Conservation (phyloP, 2,329 filamentous ascomycete genomes). For the Pestalotiopsis sp. region DNA sequence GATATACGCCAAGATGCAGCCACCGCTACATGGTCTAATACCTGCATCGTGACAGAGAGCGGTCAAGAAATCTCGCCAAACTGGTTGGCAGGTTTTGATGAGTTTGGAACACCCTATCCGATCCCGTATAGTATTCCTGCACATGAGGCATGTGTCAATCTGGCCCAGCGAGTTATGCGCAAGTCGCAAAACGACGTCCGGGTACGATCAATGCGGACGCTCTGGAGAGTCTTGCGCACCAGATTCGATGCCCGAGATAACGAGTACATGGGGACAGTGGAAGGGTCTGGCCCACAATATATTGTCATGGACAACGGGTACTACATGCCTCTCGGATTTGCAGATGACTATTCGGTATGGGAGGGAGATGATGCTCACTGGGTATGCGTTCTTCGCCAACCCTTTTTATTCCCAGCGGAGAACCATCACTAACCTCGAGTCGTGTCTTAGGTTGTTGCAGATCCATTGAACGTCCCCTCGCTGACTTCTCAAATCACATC, state of each 20-base stretch:
- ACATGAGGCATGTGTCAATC: slow-evolving; percentile 19
- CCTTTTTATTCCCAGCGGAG: neutral
- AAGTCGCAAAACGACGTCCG: slow-evolving; percentile 12
- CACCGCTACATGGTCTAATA: slow-evolving; percentile 1
- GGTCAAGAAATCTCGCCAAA: slow-evolving; percentile 13
- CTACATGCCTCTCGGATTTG: slow-evolving; percentile 12
- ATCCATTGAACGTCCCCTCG: slow-evolving; percentile 4
- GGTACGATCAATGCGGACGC: slow-evolving; percentile 17
- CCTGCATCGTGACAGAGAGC: neutral
- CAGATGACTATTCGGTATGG: neutral
- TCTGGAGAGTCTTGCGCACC: slow-evolving; percentile 22
- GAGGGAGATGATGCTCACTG: slow-evolving; percentile 5
- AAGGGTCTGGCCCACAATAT: slow-evolving; percentile 8
- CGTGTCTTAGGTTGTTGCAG: neutral
- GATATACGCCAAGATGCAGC: slow-evolving; percentile 17
- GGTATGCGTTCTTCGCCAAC: neutral
- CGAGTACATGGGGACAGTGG: slow-evolving; percentile 15
- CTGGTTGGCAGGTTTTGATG: slow-evolving; percentile 11
- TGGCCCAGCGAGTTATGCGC: slow-evolving; percentile 16
- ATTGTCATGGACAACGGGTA: slow-evolving; percentile 15
- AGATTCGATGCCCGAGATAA: slow-evolving; percentile 19
- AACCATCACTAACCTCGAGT: neutral
- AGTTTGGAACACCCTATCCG: neutral
- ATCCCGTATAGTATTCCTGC: slow-evolving; percentile 19
- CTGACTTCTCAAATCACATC: slow-evolving; percentile 14